Percentiles rank a stretch among this genome's conserved stretches.
Conservation (phyloP, 1,284 basidiomycete species). For the Anthracocystis walkeri region DNA sequence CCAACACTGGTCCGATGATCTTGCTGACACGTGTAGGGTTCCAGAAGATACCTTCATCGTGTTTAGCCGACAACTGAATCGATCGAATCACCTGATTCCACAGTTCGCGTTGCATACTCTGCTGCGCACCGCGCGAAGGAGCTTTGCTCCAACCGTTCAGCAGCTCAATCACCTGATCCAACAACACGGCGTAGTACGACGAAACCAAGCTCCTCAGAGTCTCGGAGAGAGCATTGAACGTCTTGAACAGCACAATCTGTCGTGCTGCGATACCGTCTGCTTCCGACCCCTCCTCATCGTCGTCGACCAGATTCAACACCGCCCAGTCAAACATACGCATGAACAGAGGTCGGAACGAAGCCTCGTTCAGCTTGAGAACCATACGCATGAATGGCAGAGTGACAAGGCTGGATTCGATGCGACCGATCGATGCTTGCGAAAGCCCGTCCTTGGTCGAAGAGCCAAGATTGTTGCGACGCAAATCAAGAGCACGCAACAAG, state of each 20-base stretch:
- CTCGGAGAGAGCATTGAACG: slow-evolving; percentile 56
- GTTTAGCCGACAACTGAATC: slow-evolving; percentile 78
- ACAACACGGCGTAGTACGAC: slow-evolving; percentile 72
- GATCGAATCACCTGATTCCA: slow-evolving; percentile 79
- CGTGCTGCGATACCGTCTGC: slow-evolving; percentile 56
- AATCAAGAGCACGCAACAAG: slow-evolving; percentile 83
- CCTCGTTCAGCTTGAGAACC: slow-evolving; percentile 92
- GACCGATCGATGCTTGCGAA: slow-evolving; percentile 69
- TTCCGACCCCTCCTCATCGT: slow-evolving; percentile 54
- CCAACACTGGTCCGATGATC: slow-evolving; percentile 75
- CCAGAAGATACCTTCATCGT: slow-evolving; percentile 92
- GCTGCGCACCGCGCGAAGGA: slow-evolving; percentile 24
- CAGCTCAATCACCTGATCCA: slow-evolving; percentile 78
- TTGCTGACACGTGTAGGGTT: slow-evolving; percentile 81
- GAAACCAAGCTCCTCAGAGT: slow-evolving; percentile 59
- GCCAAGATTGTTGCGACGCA: slow-evolving; percentile 71
- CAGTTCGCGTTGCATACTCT: slow-evolving; percentile 66
- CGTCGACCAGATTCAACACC: slow-evolving; percentile 75
- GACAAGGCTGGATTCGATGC: slow-evolving; percentile 72
- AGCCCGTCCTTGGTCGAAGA: neutral
- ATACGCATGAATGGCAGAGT: slow-evolving; percentile 83
- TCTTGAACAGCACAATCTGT: slow-evolving; percentile 60
- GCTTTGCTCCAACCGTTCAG: slow-evolving; percentile 71
- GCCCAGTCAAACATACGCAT: slow-evolving; percentile 95
- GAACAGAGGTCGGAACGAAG: slow-evolving; percentile 91